A percentile compares a stretch with the other conserved stretches of the same genome.
Evolutionary conservation across 2,329 filamentous ascomycete species (phyloP).

Genomic region (Plectosphaerella plurivora): DNA sequence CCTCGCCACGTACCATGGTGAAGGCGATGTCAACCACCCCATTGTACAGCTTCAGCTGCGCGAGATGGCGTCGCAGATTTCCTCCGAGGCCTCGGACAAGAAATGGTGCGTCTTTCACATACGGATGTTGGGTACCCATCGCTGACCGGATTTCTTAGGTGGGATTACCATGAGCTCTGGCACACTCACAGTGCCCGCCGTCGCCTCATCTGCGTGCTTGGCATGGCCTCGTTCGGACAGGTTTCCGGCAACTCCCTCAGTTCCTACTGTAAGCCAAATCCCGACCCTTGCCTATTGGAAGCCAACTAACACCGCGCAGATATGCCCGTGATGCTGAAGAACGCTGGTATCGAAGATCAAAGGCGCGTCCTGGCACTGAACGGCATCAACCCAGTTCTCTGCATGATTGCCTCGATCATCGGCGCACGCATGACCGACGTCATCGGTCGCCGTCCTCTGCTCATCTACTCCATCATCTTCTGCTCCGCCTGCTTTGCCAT

Average conservation of each 20-base stretch:
- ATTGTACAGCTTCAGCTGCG: slow-evolving; percentile 48
- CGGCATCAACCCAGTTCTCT: slow-evolving; percentile 49
- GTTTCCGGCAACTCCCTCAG: slow-evolving; percentile 41
- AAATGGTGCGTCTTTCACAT: slow-evolving; percentile 26
- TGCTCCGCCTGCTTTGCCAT: slow-evolving; percentile 41
- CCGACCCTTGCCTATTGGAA: slow-evolving; percentile 16
- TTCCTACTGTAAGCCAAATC: slow-evolving; percentile 31
- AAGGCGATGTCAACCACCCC: slow-evolving; percentile 42
- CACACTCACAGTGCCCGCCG: slow-evolving; percentile 42
- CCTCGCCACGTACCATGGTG: slow-evolving; percentile 45
- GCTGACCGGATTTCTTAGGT: slow-evolving; percentile 13
- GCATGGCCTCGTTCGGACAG: slow-evolving; percentile 49
- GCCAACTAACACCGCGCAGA: neutral
- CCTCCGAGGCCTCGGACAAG: slow-evolving; percentile 46
- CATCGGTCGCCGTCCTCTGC: slow-evolving; percentile 50
- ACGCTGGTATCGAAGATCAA: slow-evolving; percentile 45
- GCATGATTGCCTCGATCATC: slow-evolving; percentile 43
- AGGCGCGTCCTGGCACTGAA: slow-evolving; percentile 46
- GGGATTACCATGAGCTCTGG: slow-evolving; percentile 51
- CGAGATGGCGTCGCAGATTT: slow-evolving; percentile 40
- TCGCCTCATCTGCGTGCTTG: slow-evolving; percentile 46
- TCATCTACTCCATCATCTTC: slow-evolving; percentile 42
- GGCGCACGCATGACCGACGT: slow-evolving; percentile 54
- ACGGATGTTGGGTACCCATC: too few species aligned
- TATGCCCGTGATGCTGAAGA: slow-evolving; percentile 46